Conservation (phyloP, 495 filamentous ascomycete species). For the Rostrohypoxylon terebratum region DNA sequence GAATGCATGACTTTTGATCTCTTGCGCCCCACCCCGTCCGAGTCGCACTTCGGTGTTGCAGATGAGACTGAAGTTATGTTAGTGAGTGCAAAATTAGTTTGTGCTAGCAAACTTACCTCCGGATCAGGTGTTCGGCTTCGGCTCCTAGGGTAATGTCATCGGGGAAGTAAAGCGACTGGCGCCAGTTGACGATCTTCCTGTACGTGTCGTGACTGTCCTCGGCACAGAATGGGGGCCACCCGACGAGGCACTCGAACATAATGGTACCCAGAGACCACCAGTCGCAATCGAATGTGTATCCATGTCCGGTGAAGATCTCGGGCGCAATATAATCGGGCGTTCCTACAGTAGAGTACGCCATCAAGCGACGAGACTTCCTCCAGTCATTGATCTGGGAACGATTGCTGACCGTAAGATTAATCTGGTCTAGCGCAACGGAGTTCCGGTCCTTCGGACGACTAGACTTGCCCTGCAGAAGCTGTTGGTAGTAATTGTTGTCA, state of each 20-base stretch:
- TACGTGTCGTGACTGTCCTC: conserved; percentile 98
- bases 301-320: conserved; percentile 96
- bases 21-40: conserved; percentile 81
- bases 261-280: conserved; percentile 99
- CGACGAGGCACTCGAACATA: conserved; percentile 99
- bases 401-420: conserved; percentile 97
- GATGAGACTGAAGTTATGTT: conserved; percentile 77
- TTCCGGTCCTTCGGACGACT: conserved; percentile 82
- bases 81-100: conserved; percentile 19
- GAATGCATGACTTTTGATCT: conserved; percentile 94
- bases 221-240: conserved; percentile 99
- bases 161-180: conserved; percentile 93
- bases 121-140: conserved; percentile 88
- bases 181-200: conserved; percentile 99
- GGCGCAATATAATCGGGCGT: conserved; percentile 99
- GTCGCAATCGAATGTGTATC: conserved; percentile 95
- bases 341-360: conserved; percentile 98
- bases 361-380: conserved; percentile 92
- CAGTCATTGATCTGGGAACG: conserved; percentile 97
- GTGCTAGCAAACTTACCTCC: conserved; percentile 67
- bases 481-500: conserved; percentile 97
- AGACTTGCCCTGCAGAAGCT: conserved; percentile 85
- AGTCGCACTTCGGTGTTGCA: conserved; percentile 92
- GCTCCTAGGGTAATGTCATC: conserved; percentile 89
- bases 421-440: conserved; percentile 95